phyloP scores from a whole-genome alignment of 1,139 yeast species.

The Candida sp. region DNA sequence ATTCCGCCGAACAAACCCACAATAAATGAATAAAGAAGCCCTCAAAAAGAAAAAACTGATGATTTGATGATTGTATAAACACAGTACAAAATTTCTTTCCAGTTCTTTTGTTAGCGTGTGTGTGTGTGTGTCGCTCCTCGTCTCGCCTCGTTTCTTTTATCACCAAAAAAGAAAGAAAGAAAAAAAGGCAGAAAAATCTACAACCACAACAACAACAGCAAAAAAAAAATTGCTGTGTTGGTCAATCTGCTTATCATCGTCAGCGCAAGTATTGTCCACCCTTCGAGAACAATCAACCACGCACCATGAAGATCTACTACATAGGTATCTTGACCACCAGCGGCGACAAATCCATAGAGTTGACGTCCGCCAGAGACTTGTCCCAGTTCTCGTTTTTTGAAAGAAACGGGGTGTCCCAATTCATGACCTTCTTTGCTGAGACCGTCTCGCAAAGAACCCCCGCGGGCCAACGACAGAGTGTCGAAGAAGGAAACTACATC shows the following conservation, averaged over 20 bases:
- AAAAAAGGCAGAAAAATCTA: not conserved
- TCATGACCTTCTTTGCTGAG: conserved; percentile 92
- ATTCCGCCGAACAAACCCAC: not conserved
- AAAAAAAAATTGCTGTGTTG: conserved; percentile 1
- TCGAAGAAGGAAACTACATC: conserved; percentile 89
- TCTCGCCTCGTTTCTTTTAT: conserved; percentile 1
- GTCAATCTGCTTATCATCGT: not conserved
- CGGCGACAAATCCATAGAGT: conserved; percentile 71
- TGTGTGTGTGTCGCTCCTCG: not conserved
- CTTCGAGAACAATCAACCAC: not conserved
- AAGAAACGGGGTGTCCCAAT: conserved; percentile 77
- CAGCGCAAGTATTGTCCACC: not conserved
- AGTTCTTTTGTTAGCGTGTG: not conserved
- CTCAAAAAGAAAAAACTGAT: not conserved
- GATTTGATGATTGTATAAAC: not conserved
- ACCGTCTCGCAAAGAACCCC: conserved; percentile 90
- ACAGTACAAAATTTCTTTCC: not conserved
- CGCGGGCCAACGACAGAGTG: conserved; percentile 91
- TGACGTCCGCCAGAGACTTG: conserved; percentile 82
- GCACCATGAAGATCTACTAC: conserved; percentile 82
- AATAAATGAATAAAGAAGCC: not conserved
- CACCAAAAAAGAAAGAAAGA: not conserved
- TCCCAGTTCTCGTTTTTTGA: conserved; percentile 89
- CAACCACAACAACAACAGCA: not conserved
- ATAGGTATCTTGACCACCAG: conserved; percentile 80